Evolutionary conservation across 805 yeast genomes (phyloP).

Genomic region (Candida pini): DNA sequence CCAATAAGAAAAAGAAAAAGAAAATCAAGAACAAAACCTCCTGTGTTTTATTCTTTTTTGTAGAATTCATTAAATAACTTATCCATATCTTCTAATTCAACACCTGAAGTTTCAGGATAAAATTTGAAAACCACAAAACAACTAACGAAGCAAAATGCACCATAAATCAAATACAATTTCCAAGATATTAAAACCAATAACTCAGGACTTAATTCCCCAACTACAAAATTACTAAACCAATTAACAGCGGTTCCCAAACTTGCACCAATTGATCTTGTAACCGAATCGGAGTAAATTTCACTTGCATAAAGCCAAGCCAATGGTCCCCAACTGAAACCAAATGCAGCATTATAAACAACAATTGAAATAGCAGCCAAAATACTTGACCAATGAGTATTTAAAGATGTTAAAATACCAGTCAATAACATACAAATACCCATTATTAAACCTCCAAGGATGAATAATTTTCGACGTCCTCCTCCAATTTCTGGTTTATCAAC

Average conservation of each 20-base stretch:
- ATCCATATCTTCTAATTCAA: conserved; percentile 50
- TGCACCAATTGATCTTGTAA: conserved; percentile 79
- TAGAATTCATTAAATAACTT: conserved; percentile 34
- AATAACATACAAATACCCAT: conserved; percentile 65
- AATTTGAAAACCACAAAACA: conserved; percentile 40
- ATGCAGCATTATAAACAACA: conserved; percentile 70
- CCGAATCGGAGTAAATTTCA: conserved; percentile 71
- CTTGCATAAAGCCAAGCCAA: conserved; percentile 83
- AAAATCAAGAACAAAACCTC: neutral
- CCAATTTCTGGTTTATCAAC: conserved; percentile 61
- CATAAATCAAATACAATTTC: conserved; percentile 77
- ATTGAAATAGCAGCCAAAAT: conserved; percentile 67
- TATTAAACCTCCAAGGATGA: conserved; percentile 65
- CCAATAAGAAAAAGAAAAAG: neutral
- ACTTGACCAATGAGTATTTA: conserved; percentile 53
- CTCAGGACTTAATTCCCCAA: conserved; percentile 87
- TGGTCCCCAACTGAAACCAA: conserved; percentile 91
- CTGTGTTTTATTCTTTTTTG: conserved; percentile 1
- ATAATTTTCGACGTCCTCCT: conserved; percentile 78
- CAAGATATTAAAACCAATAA: conserved; percentile 70
- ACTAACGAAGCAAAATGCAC: conserved; percentile 50
- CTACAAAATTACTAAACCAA: conserved; percentile 86
- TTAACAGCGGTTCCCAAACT: conserved; percentile 83
- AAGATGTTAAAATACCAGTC: conserved; percentile 56
- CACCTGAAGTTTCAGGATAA: conserved; percentile 52